Conservation (phyloP, 2,329 filamentous ascomycete genomes). For the Pseudogymnoascus sp. region DNA sequence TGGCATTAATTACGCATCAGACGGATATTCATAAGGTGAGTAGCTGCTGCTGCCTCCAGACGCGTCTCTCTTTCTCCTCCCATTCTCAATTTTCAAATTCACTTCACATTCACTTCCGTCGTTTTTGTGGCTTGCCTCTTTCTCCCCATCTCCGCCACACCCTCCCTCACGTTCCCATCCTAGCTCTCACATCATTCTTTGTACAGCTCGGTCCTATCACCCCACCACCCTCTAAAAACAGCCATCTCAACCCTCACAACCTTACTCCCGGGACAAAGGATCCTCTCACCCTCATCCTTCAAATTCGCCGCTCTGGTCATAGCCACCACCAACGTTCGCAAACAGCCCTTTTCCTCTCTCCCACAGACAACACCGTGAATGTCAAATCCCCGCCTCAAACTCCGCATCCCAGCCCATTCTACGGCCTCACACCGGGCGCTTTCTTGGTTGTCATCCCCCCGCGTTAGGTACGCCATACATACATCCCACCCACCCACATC, state of each 20-base stretch:
- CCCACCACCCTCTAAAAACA: background rate
- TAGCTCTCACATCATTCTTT: background rate
- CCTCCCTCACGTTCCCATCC: background rate
- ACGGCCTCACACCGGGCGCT: background rate
- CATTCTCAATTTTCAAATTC: background rate
- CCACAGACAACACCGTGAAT: background rate
- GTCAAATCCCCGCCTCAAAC: background rate
- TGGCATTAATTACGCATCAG: background rate
- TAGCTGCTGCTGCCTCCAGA: background rate
- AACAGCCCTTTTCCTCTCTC: background rate
- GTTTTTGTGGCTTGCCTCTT: constrained; percentile 3
- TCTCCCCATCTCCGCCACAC: background rate
- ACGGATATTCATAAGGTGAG: background rate
- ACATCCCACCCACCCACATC: background rate
- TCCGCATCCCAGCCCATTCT: background rate
- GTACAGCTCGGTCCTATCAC: background rate
- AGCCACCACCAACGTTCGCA: background rate
- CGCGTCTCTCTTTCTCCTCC: background rate
- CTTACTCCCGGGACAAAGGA: background rate
- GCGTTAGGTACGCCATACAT: background rate
- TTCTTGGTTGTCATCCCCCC: background rate
- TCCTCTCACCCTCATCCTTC: background rate
- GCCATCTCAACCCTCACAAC: constrained; percentile 3
- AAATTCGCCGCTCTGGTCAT: background rate
- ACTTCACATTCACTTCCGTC: background rate